Conservation (phyloP, 352 stramenopile species). For the Phytopythium montanum region DNA sequence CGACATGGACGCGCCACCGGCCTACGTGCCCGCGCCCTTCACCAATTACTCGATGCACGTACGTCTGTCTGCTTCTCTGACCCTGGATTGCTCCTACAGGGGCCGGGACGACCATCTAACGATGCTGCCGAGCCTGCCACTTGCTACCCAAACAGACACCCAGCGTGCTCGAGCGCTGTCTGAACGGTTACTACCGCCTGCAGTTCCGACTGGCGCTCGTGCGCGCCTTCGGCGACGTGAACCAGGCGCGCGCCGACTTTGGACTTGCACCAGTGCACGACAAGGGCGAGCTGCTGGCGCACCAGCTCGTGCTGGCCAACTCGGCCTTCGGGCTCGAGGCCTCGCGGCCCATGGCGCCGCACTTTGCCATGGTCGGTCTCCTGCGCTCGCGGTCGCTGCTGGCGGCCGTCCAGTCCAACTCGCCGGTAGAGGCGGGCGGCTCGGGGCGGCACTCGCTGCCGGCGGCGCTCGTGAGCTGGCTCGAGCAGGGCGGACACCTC, state of each 20-base stretch:
- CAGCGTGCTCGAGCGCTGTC: conserved; percentile 72
- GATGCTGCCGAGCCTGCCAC: background rate
- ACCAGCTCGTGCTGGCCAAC: conserved; percentile 73
- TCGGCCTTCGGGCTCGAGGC: conserved; percentile 84
- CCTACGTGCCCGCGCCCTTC: conserved; percentile 78
- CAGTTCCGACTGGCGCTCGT: conserved; percentile 67
- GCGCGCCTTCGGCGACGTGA: conserved; percentile 61
- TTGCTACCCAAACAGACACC: conserved; percentile 31
- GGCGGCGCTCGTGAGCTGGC: conserved; percentile 30
- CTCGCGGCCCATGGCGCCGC: conserved; percentile 60
- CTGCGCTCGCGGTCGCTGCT: conserved; percentile 28
- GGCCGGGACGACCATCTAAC: background rate
- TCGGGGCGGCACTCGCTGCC: conserved; percentile 16
- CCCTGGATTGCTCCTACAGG: too few relatives aligned
- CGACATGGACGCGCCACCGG: conserved; percentile 82
- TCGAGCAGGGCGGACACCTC: conserved; percentile 11
- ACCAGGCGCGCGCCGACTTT: conserved; percentile 46
- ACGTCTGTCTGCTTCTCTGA: conserved; percentile 9
- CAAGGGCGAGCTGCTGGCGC: conserved; percentile 52
- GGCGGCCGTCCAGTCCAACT: conserved; percentile 1
- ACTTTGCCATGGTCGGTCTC: conserved; percentile 76
- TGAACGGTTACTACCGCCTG: conserved; percentile 76
- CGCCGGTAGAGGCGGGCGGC: background rate
- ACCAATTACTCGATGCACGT: conserved; percentile 82
- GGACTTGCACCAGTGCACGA: conserved; percentile 40